A percentile compares a stretch with the other conserved stretches of the same genome.
These are phyloP conservation scores for Metschnikowia gelsemii DNA, from an alignment of 805 yeast species.

Conservation along the genomic window DNA sequence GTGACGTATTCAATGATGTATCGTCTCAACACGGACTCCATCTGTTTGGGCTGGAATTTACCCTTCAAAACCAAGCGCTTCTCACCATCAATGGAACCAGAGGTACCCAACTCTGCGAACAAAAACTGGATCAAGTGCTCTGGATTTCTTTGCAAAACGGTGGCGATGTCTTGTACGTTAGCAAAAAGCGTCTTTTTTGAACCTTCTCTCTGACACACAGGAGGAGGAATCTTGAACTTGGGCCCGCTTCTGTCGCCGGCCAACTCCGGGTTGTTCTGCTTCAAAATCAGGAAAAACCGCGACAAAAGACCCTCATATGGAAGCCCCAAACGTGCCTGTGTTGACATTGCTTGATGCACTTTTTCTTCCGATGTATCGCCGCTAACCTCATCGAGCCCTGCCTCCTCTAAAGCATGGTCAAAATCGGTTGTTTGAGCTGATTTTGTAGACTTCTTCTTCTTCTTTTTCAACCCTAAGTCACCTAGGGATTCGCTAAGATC, in stretches of 20 bases:
- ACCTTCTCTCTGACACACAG: constrained; percentile 95
- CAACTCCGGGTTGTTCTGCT: constrained; percentile 93
- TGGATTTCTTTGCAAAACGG: constrained; percentile 91
- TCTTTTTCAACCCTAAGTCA: constrained; percentile 61
- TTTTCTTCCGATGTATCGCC: constrained; percentile 29
- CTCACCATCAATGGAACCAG: constrained; percentile 98
- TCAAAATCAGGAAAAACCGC: constrained; percentile 82
- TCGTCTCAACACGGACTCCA: constrained; percentile 94
- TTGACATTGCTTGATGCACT: constrained; percentile 12
- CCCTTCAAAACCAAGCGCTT: constrained; percentile 97
- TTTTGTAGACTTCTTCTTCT: constrained; percentile 58
- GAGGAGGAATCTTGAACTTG: constrained; percentile 96
- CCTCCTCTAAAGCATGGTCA: constrained; percentile 84
- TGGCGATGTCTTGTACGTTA: constrained; percentile 91
- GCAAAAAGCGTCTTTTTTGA: constrained; percentile 94
- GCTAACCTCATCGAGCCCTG: constrained; percentile 66
- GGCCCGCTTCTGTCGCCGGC: constrained; percentile 95
- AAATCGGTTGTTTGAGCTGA: constrained; percentile 69
- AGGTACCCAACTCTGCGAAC: constrained; percentile 98
- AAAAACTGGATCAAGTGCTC: constrained; percentile 95
- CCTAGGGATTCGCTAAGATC: constrained; percentile 39
- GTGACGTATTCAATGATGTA: constrained; percentile 97
- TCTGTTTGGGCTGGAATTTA: constrained; percentile 95
- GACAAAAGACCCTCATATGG: constrained; percentile 76
- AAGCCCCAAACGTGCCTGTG: constrained; percentile 51